Conservation (phyloP, 495 filamentous ascomycete species). For the Hyaloscypha finlandica region DNA sequence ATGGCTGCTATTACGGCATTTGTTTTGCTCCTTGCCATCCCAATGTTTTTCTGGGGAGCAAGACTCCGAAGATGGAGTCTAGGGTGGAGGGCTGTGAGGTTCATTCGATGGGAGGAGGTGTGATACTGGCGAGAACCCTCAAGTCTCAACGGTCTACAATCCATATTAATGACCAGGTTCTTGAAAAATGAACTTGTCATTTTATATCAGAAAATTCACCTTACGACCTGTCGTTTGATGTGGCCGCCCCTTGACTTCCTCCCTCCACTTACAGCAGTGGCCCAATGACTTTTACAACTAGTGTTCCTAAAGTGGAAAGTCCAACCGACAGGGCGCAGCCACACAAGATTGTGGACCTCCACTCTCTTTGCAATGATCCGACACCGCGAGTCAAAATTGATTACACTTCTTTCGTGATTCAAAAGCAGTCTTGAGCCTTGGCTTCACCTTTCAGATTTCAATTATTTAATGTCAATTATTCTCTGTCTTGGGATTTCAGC, state of each 20-base stretch:
- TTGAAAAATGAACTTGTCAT: too few species aligned
- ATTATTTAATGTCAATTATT: not conserved
- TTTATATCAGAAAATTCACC: too few species aligned
- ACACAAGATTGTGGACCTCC: not conserved
- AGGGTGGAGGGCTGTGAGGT: conserved; percentile 18
- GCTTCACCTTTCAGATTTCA: not conserved
- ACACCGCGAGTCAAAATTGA: not conserved
- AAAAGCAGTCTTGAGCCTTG: not conserved
- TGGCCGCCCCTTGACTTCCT: not conserved
- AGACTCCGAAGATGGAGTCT: conserved; percentile 18
- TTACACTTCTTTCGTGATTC: not conserved
- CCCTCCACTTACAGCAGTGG: too few species aligned
- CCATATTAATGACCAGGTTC: too few species aligned
- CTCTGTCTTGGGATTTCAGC: not conserved
- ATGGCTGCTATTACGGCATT: conserved; percentile 52
- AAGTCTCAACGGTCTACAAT: too few species aligned
- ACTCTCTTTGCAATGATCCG: not conserved
- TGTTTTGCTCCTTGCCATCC: conserved; percentile 43
- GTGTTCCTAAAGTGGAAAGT: not conserved
- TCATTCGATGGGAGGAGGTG: not conserved
- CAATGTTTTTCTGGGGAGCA: conserved; percentile 52
- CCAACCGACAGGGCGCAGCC: not conserved
- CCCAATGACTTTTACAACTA: not conserved
- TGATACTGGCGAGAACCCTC: not conserved
- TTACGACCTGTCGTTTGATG: not conserved